Percentiles rank a stretch among this genome's conserved stretches.
These are phyloP conservation scores for Bisporella sp. DNA, from an alignment of 2,329 filamentous ascomycete species.

Conservation along the genomic window DNA sequence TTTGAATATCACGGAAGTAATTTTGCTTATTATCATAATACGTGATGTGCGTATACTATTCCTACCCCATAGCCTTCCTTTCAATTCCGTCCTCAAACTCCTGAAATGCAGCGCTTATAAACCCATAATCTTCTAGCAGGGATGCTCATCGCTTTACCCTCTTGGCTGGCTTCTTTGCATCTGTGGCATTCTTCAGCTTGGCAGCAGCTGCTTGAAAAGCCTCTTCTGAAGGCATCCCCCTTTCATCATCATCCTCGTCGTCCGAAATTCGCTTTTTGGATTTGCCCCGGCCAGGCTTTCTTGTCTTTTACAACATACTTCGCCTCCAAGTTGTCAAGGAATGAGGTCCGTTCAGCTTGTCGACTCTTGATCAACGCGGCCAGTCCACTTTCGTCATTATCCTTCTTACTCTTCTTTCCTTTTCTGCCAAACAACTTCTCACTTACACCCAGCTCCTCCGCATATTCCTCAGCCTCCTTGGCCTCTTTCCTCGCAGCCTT, in stretches of 20 bases:
- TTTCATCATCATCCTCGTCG: constrained; percentile 59
- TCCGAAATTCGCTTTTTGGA: constrained; percentile 44
- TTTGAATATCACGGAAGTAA: no score
- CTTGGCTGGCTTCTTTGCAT: constrained; percentile 16
- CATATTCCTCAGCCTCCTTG: constrained; percentile 66
- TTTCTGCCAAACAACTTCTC: constrained; percentile 59
- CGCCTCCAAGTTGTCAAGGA: constrained; percentile 68
- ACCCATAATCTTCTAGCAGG: not conserved
- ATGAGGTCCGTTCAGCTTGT: constrained; percentile 57
- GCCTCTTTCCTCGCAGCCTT: constrained; percentile 60
- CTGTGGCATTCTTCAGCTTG: constrained; percentile 30
- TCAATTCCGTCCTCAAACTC: no score
- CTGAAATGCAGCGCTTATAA: no score
- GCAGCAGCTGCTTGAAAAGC: constrained; percentile 52
- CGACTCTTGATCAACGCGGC: constrained; percentile 69
- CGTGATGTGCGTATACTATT: no score
- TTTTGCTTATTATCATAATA: no score
- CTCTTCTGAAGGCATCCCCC: constrained; percentile 49
- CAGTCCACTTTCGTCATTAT: constrained; percentile 43
- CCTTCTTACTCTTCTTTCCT: constrained; percentile 35
- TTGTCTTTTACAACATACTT: constrained; percentile 56
- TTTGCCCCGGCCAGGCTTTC: constrained; percentile 37
- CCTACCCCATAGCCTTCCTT: no score
- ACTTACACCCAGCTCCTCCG: constrained; percentile 67
- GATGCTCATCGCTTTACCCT: constrained; percentile 14